Evolutionary conservation across 1,284 basidiomycete genomes (phyloP), one percentile per base, ranked within the genome.

Genomic region (Tilletia caries): DNA sequence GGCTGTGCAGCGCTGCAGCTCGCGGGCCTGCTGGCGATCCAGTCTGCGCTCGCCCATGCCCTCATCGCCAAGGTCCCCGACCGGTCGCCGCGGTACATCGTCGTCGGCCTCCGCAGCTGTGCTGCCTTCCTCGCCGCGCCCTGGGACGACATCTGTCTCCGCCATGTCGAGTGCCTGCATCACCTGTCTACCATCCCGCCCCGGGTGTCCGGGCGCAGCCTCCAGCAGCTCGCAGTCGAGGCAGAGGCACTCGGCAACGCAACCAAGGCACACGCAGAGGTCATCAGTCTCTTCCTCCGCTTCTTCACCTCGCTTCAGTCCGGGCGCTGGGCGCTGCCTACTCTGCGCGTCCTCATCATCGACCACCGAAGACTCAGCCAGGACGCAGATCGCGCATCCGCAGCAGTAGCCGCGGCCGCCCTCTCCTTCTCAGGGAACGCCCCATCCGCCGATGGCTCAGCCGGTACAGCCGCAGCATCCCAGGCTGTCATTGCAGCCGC

Each of bases 291-390:
- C 3, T 78, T 79, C 33, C 52, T 82, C 54, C 76, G 80, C 4
- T 67, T 67, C 52, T 79, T 77, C 68, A 46, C 75, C 10, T 69
- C 68, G 20, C 69, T 80, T 1, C 67, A 69, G 5, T 73, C 77
- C 3, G 80, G 80, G 8, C 58, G 79, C 29, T 82, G 80, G 79
- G 77, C 76, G 13, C 54, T 81, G 2, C 78, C 81, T 3, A 52
- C 76, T 18, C 66, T 82, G 27, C n/a, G 68, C 2, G 71, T 75
- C 8, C 67, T 82, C 29, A 75, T 81, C 27, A 67, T 75, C 33
- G 79, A 81, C 46, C 58, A 78, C 46, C 71, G 77, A 13, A 73
- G 73, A 71, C 66, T 80, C 27, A 70, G 80, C 18, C 68, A 77
- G 0, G 71, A 74, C 33, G 78, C 78, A 1, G 81, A 82, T 48